A percentile compares a stretch with the other conserved stretches of the same genome.
Conservation (phyloP, 1,139 yeast species). For the Ogataea hybrid region DNA sequence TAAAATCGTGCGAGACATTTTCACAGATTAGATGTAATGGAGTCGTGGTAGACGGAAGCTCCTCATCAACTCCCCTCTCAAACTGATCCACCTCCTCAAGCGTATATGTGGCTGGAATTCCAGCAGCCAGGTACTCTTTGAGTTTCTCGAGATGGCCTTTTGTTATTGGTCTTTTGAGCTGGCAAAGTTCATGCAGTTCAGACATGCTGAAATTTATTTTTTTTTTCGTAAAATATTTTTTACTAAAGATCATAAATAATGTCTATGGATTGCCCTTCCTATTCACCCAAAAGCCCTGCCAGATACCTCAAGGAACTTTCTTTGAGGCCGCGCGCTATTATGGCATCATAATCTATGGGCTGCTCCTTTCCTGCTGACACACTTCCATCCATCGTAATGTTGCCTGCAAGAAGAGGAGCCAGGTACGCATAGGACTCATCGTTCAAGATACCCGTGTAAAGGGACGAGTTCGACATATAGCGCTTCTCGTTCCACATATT, state of each 20-base stretch:
- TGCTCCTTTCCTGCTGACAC: constrained; percentile 5
- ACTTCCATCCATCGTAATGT: constrained; percentile 7
- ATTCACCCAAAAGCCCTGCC: constrained; percentile 20
- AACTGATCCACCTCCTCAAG: no score
- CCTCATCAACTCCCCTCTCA: no score
- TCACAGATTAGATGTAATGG: no score
- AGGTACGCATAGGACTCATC: constrained; percentile 32
- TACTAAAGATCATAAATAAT: background rate
- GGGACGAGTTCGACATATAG: constrained; percentile 15
- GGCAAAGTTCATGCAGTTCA: constrained; percentile 67
- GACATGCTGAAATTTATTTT: constrained; percentile 44
- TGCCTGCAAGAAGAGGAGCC: constrained; percentile 26
- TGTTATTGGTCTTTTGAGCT: constrained; percentile 58
- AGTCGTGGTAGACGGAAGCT: no score
- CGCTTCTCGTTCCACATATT: constrained; percentile 17
- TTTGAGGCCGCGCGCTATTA: constrained; percentile 21
- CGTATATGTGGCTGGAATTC: no score
- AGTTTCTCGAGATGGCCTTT: constrained; percentile 41
- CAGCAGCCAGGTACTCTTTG: no score
- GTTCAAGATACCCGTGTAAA: constrained; percentile 18
- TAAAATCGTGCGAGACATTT: no score
- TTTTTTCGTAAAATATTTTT: constrained; percentile 1
- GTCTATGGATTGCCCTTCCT: background rate
- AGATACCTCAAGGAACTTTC: constrained; percentile 30
- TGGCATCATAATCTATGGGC: constrained; percentile 23